Base-by-base conservation (phyloP, 1,139 yeast genomes). In the Taphrina betulina region DNA sequence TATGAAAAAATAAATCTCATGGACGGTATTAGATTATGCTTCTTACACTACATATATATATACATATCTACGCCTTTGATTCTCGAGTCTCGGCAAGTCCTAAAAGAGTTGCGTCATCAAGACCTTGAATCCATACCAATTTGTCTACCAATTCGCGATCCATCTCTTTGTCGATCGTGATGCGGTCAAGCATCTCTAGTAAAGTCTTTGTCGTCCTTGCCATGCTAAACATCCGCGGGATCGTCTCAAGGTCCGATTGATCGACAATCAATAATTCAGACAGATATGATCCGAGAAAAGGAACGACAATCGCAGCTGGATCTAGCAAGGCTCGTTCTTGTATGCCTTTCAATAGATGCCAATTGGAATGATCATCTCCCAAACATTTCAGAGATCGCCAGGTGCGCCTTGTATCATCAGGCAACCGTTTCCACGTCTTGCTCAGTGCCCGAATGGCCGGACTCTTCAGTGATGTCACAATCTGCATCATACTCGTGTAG, bases 401-500 rank as follows among this genome's bases (percentile, higher is more conserved):
- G 44, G 69, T 63, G 14, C 67, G 64, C 43, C 67, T 60, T 58
- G 78, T 78, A 4, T 79, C 81, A 73, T 45, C 75, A 66, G 68
- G 57, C 41, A 90, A 72, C 54, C 75, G 71, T 59, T 78, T 75
- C 96, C 96, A 89, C 0, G 95, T 88, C n/a, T 75, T 78, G 53
- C 75, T 77, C 63, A 86, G 73, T 59, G 63, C 41, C 65, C 77
- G 79, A 31, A 89, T 76, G 57, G 79, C 78, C 36, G 79, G 82
- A 1, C 94, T 82, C n/a, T 85, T 83, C 62, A 92, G 74, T 0
- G 95, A 96, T 55, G 90, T 72, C 31, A 87, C 77, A 41, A 92
- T 80, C 69, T 90, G 96, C 85, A 89, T 85, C 69, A 88, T 73
- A 0, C 96, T 85, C 4, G 95, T 81, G 67, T 75, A 89, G 69